Base-by-base conservation (phyloP, 140 eudicot genomes). In the Oenanthe javanica region DNA sequence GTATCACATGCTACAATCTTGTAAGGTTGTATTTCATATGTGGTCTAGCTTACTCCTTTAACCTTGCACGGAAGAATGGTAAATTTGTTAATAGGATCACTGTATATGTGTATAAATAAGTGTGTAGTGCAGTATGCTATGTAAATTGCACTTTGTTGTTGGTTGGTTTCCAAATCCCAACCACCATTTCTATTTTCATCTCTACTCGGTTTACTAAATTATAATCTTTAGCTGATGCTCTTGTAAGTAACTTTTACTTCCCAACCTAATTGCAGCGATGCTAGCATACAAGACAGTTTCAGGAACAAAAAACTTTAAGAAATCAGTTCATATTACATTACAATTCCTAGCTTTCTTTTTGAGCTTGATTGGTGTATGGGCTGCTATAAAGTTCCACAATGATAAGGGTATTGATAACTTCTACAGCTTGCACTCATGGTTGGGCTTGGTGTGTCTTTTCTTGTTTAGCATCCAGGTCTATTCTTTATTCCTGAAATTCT, bases 391-490 rank as follows among this genome's bases (percentile, higher is more conserved):
- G 86, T 87, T 86, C 75, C 99, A 91, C 87, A 85, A 75, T 61
- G 69, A 61, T 61, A 92, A 85, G 86, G 99, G 99, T 84, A 86
- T 89, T 16, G 99, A 95, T 75, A 88, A 90, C 69, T 92, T 61
- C 36, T 61, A 95, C 86, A 95, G 97, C 82, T 86, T 95, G 82
- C 99, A 95, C 84, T 95, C 99, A 67, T 95, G 99, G 99, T 84
- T 95, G 74, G 99, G 99, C 76, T 86, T 95, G 59, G 87, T 85
- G 64, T 85, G 85, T n/a, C 85, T 92, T 74, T 83, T 87, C 85
- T 84, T 95, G 49, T 95, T 95, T 80, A 83, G 89, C 83, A 27
- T 90, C 82, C 99, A 95, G 99, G 99, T 95, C 27, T 77, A 15
- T 19, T 80, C 81, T 38, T 79, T 72, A 48, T 54, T 27, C 76